A percentile compares a stretch with the other conserved stretches of the same genome.
phyloP scores from a whole-genome alignment of 257 asterid genomes.

The Solanum pinnatisectum region DNA sequence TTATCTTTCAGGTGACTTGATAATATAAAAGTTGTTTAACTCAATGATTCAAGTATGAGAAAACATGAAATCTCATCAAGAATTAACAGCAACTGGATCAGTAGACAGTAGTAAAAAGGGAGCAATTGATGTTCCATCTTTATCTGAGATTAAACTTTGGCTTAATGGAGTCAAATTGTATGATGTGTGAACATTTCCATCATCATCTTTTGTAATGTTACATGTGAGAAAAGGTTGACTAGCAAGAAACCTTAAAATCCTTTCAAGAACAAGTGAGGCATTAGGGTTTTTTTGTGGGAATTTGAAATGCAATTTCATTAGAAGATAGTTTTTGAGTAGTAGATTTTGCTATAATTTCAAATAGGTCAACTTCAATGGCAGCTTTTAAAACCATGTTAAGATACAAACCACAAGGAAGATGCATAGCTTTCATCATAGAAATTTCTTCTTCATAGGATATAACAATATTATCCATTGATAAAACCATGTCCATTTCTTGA shows the following conservation, averaged over 20 bases:
- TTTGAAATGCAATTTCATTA: too few species aligned
- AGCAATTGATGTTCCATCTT: neutral
- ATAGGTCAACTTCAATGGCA: slow-evolving; percentile 7
- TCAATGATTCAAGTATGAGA: neutral
- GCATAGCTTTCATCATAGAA: neutral
- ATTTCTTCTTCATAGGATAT: neutral
- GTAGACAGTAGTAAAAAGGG: neutral
- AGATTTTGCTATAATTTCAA: slow-evolving; percentile 14
- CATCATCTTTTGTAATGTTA: too few species aligned
- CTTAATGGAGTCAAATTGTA: neutral
- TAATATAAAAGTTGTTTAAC: neutral
- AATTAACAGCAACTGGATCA: neutral
- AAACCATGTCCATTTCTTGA: neutral
- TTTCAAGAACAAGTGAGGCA: too few species aligned
- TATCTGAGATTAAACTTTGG: neutral
- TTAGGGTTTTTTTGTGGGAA: too few species aligned
- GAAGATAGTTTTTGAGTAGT: too few species aligned
- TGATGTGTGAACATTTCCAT: neutral
- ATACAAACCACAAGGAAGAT: neutral
- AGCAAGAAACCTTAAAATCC: too few species aligned
- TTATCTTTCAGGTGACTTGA: neutral
- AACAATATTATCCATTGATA: neutral
- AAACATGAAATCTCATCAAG: neutral
- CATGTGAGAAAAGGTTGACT: too few species aligned
- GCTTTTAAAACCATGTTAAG: neutral